Percentiles rank a stretch among this genome's conserved stretches.
Evolutionary conservation across 164 flowering plant species (phyloP).

Genomic region (Magnolia changhungtana): DNA sequence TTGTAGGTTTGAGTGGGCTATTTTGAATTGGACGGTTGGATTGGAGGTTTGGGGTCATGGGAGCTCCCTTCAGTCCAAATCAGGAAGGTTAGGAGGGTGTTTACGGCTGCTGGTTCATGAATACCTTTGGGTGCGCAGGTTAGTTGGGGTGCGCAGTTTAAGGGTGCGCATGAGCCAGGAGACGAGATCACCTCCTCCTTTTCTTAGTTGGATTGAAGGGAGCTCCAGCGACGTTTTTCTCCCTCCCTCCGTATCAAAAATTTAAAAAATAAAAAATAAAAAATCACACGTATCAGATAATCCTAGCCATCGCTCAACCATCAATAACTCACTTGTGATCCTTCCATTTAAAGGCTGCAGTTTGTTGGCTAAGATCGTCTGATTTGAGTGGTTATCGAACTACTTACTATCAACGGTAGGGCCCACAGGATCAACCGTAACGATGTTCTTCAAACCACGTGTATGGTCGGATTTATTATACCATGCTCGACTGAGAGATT

Average conservation of each 20-base stretch:
- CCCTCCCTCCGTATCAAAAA: too few relatives aligned
- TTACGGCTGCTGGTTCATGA: slow-evolving; percentile 32
- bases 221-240: slow-evolving; percentile 8
- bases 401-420: background rate
- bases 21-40: background rate
- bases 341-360: background rate
- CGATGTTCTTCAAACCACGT: too few relatives aligned
- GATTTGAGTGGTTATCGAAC: too few relatives aligned
- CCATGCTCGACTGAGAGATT: too few relatives aligned
- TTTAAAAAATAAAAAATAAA: too few relatives aligned
- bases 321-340: background rate
- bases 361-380: background rate
- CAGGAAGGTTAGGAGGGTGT: slow-evolving; percentile 16
- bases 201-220: slow-evolving; percentile 32
- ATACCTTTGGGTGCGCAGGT: slow-evolving; percentile 24
- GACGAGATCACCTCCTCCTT: slow-evolving; percentile 22
- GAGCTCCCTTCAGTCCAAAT: slow-evolving; percentile 21
- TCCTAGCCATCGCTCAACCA: too few relatives aligned
- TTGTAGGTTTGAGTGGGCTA: background rate
- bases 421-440: too few relatives aligned
- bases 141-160: slow-evolving; percentile 5
- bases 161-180: slow-evolving; percentile 39
- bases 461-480: too few relatives aligned
- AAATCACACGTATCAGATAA: too few relatives aligned
- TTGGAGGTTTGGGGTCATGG: background rate